Percentiles rank a stretch among this genome's conserved stretches.
phyloP scores from a whole-genome alignment of 2,329 filamentous ascomycete species.

The Talaromyces sp. region DNA sequence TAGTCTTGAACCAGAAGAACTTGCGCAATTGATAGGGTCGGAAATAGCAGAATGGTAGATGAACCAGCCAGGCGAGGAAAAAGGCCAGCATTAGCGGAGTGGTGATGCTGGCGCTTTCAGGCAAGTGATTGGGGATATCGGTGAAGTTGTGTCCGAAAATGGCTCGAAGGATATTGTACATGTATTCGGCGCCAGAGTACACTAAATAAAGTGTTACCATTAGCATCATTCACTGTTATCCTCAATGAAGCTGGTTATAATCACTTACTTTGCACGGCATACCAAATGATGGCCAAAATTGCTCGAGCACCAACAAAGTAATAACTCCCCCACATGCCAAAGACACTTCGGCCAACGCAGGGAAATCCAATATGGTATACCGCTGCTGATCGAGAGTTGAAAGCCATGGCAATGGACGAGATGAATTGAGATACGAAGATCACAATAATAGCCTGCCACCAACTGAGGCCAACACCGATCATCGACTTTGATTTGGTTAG shows the following conservation, averaged over 20 bases:
- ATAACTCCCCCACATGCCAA: constrained; percentile 44
- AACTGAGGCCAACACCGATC: constrained; percentile 45
- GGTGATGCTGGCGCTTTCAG: constrained; percentile 32
- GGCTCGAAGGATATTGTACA: constrained; percentile 25
- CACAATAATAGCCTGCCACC: constrained; percentile 46
- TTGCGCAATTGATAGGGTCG: constrained; percentile 45
- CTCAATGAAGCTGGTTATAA: not conserved
- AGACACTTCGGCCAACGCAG: constrained; percentile 36
- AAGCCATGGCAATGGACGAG: constrained; percentile 43
- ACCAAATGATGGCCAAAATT: constrained; percentile 43
- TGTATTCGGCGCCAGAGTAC: constrained; percentile 22
- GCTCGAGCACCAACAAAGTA: constrained; percentile 44
- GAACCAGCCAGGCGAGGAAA: constrained; percentile 40
- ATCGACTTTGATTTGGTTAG: constrained; percentile 26
- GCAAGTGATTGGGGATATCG: constrained; percentile 33
- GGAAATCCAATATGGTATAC: constrained; percentile 47
- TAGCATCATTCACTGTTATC: not conserved
- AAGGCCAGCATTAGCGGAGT: constrained; percentile 36
- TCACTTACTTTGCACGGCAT: constrained; percentile 30
- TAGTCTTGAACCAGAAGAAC: constrained; percentile 47
- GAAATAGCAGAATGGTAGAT: constrained; percentile 44
- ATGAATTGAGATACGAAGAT: constrained; percentile 46
- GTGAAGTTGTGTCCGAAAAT: constrained; percentile 36
- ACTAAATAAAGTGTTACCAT: constrained; percentile 16
- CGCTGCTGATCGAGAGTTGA: constrained; percentile 44